Conservation (phyloP, 768 basidiomycete species). For the Artomyces pyxidatus region DNA sequence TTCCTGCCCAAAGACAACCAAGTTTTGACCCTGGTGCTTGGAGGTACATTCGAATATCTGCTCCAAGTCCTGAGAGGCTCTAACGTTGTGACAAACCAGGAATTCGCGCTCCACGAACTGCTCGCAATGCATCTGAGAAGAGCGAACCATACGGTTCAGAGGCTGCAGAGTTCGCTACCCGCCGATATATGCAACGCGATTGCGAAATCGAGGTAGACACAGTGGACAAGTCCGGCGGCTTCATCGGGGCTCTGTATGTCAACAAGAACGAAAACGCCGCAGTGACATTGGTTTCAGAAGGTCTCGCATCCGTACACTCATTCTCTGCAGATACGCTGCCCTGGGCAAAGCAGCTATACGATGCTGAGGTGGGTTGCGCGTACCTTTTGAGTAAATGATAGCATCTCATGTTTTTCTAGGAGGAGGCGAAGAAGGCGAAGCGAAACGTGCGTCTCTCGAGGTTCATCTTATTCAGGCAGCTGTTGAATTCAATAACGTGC, state of each 20-base stretch:
- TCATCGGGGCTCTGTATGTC: slow-evolving; percentile 81
- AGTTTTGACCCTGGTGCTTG: slow-evolving; percentile 85
- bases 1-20: slow-evolving; percentile 88
- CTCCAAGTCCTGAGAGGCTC: neutral
- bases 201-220: slow-evolving; percentile 88
- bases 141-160: slow-evolving; percentile 85
- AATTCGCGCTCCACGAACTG: slow-evolving; percentile 84
- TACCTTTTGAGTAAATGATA: neutral
- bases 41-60: slow-evolving; percentile 39
- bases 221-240: slow-evolving; percentile 92
- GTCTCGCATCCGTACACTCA: slow-evolving; percentile 79
- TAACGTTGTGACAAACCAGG: slow-evolving; percentile 34
- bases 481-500: neutral
- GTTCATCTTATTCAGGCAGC: neutral
- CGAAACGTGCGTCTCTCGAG: slow-evolving; percentile 52
- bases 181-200: slow-evolving; percentile 88
- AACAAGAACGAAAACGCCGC: slow-evolving; percentile 87
- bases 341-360: slow-evolving; percentile 72
- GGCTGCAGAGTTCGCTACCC: slow-evolving; percentile 69
- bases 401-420: slow-evolving; percentile 29
- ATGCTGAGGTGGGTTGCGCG: slow-evolving; percentile 61
- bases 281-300: slow-evolving; percentile 75
- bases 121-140: slow-evolving; percentile 74
- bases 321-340: slow-evolving; percentile 80
- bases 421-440: slow-evolving; percentile 72